Evolutionary conservation across 805 yeast species (phyloP).

Genomic region (Lachancea sp.): DNA sequence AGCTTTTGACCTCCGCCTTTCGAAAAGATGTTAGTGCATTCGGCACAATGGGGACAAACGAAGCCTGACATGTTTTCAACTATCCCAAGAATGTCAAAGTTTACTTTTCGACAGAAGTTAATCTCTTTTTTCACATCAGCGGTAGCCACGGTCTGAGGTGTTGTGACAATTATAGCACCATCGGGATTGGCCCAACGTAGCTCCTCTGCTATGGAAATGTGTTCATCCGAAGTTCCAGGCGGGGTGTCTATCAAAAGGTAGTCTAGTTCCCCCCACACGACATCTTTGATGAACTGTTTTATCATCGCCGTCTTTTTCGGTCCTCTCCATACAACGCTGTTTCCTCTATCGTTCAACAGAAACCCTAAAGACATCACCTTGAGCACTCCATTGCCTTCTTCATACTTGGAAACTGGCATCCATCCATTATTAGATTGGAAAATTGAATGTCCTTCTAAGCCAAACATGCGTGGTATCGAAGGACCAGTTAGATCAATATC

Average conservation of each 20-base stretch:
- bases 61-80: constrained; percentile 97
- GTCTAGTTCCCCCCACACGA: constrained; percentile 75
- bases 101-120: constrained; percentile 83
- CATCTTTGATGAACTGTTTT: constrained; percentile 84
- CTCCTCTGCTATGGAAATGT: constrained; percentile 93
- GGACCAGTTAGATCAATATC: constrained; percentile 97
- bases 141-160: constrained; percentile 90
- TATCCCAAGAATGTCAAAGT: constrained; percentile 72
- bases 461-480: constrained; percentile 93
- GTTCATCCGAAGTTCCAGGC: constrained; percentile 98
- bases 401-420: constrained; percentile 67
- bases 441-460: constrained; percentile 71
- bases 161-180: constrained; percentile 92
- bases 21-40: constrained; percentile 86
- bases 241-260: constrained; percentile 92
- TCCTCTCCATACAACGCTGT: constrained; percentile 96
- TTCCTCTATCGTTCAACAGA: constrained; percentile 73
- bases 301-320: constrained; percentile 98
- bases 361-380: constrained; percentile 86
- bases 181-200: constrained; percentile 64
- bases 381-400: constrained; percentile 37
- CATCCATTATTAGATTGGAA: constrained; percentile 81
- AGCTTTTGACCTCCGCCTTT: constrained; percentile 83
- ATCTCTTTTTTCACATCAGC: constrained; percentile 94
- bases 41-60: constrained; percentile 88